A percentile compares a stretch with the other conserved stretches of the same genome.
Evolutionary conservation across 2,329 filamentous ascomycete species (phyloP).

Genomic region (Xylaria sp.): DNA sequence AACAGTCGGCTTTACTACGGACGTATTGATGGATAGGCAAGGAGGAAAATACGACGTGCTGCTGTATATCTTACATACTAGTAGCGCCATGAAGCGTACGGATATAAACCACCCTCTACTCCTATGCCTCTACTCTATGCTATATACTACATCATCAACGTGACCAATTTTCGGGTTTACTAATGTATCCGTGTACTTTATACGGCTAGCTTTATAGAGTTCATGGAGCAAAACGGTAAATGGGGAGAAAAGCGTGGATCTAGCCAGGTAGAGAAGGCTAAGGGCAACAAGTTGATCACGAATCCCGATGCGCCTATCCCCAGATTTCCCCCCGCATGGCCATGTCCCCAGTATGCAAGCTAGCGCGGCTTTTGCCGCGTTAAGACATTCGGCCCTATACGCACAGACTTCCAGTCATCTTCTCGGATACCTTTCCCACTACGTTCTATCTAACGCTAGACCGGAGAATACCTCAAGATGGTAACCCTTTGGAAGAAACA

Average conservation of each 20-base stretch:
- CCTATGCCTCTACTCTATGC: constrained; percentile 4
- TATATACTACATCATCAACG: neutral
- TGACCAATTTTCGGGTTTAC: neutral
- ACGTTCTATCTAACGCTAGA: constrained; percentile 6
- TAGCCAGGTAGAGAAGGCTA: neutral
- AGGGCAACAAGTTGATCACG: neutral
- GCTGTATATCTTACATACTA: constrained; percentile 24
- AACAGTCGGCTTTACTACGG: constrained; percentile 28
- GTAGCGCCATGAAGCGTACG: constrained; percentile 10
- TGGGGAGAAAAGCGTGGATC: neutral
- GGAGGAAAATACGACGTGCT: constrained; percentile 10
- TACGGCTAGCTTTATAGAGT: neutral
- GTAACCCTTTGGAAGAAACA: neutral
- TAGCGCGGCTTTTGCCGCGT: constrained; percentile 11
- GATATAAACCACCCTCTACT: constrained; percentile 31
- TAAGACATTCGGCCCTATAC: constrained; percentile 34
- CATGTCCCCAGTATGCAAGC: neutral
- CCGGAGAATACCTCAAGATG: neutral
- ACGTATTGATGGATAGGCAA: constrained; percentile 14
- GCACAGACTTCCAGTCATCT: neutral
- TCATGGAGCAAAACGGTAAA: neutral
- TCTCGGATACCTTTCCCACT: neutral
- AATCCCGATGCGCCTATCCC: constrained; percentile 9
- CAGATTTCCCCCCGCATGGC: constrained; percentile 30
- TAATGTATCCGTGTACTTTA: neutral